Base-by-base conservation (phyloP, 2,329 filamentous ascomycete species). In the Fusarium burgessii region DNA sequence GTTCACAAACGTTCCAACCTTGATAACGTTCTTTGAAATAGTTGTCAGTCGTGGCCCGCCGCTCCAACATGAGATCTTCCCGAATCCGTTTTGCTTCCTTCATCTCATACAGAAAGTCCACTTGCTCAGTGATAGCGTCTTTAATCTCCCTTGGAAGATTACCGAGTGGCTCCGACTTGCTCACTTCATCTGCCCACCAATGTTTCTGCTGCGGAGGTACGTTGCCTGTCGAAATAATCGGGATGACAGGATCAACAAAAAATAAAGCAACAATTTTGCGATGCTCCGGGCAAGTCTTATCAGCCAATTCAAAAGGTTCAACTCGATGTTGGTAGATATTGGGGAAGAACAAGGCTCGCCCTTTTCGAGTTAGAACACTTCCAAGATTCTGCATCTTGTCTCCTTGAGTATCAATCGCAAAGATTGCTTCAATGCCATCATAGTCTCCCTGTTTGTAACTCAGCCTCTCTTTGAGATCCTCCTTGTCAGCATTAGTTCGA, bases 181-280 rank as follows among this genome's bases (percentile, higher is more conserved):
- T 45, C 9, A 71, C 33, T 14, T 52, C 23, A 25, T 51, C 27
- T 6, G 29, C 25, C 68, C 80, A 83, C 83, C 83, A 84, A 42
- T 79, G 60, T 18, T 64, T 68, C 71, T 81, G 81, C 74, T 85
- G 82, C 2, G 82, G 82, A 18, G 82, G 81, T 15, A 84, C 81
- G 27, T 83, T 84, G 29, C 80, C 80, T 8, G 82, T 84, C 2
- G 80, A 81, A 63, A 83, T 77, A 78, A 85, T 58, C 2, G 82
- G 83, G 2, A 81, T 72, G 27, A 83, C 73, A 0, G 89, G 89
- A 71, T 91, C 88, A 3, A 91, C 85, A 4, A 91, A 82, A 74
- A 87, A 91, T 10, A 91, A 78, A 0, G 86, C 87, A 5, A 91
- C 78, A 46, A 91, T 87, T 75, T 88, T 88, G 18, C 88, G 82